Evolutionary conservation across 371 early-diverging fungal genomes (phyloP), one percentile per base, ranked within the genome.

Genomic region (Rhizopus arrhizus): DNA sequence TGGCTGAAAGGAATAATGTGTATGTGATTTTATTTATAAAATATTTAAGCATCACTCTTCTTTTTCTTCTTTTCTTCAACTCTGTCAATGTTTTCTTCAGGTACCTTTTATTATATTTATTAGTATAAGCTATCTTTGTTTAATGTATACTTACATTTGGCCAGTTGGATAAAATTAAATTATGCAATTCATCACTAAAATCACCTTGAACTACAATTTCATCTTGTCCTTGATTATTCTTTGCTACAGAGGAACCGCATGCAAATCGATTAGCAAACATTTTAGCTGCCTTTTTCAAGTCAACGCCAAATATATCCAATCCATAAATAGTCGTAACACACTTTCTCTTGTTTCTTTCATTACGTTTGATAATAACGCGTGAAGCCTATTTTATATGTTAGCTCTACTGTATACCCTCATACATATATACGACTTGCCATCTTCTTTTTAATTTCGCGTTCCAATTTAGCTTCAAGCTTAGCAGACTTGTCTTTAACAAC

Each of bases 201-300:
- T 93, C 94, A 38, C 96, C 97, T 67, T 95, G 95, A 13, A 97
- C 93, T 13, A 94, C 89, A 75, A 96, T 95, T 70, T 96, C 97
- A 60, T 97, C 94, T 38, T 76, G 76, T 54, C 94, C 94, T 66
- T 89, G 87, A 58, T 92, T 89, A 69, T 90, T 95, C 83, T 95
- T 95, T 42, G 93, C 89, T 36, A 95, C 95, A 3, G 94, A 92
- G 11, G 94, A 86, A 49, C 95, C 95, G 72, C 93, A 91, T 2
- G 96, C 96, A 73, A 93, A 95, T 75, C 89, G 89, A 64, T 85
- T 91, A 47, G 96, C 94, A 80, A 95, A 95, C 70, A 85, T 74
- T 73, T 97, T 97, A 65, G 96, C 91, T 3, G 93, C 95, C 73
- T 94, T 95, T 69, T 96, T 96, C 68, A 97, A 76, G 64, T 95